Conservation (phyloP, 2,329 filamentous ascomycete species). For the Scedosporium aurantiacum region DNA sequence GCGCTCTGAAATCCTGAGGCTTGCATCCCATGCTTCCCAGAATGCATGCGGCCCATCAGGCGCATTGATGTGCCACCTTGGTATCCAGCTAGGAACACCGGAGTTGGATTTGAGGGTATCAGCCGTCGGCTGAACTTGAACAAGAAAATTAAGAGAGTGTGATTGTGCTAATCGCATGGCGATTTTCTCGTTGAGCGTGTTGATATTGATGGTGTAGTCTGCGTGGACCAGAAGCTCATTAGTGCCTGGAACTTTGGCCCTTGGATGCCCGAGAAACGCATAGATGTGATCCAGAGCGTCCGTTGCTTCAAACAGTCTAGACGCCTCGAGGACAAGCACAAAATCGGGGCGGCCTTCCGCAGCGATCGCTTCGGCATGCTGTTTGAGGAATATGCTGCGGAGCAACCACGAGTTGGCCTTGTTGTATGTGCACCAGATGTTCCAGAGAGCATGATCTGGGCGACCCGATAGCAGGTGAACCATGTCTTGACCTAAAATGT, state of each 20-base stretch:
- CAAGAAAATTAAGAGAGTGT: background rate
- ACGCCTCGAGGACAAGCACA: background rate
- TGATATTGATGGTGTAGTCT: background rate
- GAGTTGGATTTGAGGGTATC: background rate
- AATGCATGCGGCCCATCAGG: background rate
- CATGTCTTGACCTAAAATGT: background rate
- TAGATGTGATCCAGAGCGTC: background rate
- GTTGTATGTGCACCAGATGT: background rate
- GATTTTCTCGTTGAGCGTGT: background rate
- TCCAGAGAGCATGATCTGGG: background rate
- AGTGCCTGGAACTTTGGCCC: background rate
- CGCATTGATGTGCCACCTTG: background rate
- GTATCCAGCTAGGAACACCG: background rate
- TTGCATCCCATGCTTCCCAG: background rate
- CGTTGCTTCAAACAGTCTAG: background rate
- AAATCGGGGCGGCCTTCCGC: background rate
- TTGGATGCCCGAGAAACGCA: background rate
- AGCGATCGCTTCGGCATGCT: background rate
- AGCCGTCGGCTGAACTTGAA: background rate
- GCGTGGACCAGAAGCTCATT: background rate
- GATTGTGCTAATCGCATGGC: background rate
- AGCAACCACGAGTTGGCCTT: background rate
- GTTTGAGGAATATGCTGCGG: background rate
- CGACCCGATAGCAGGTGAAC: background rate
- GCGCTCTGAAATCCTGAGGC: background rate